Evolutionary conservation across 257 asterid species (phyloP).

Genomic region (Solanum pimpinellifolium): DNA sequence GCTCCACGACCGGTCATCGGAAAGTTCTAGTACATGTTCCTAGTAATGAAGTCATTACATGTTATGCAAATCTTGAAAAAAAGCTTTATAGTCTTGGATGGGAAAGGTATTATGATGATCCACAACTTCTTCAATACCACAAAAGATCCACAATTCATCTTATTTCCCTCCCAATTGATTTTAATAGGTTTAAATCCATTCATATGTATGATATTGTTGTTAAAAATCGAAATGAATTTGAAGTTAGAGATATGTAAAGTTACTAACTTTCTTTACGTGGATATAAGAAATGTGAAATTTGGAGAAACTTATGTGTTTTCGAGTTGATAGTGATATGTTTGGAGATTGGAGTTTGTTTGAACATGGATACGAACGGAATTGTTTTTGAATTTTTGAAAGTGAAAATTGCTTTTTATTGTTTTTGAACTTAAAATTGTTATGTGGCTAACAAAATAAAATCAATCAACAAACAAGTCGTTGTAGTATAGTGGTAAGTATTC

Average conservation of each 20-base stretch:
- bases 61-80: conserved; percentile 21
- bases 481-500: conserved; percentile 59
- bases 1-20: conserved; percentile 3
- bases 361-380: neutral
- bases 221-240: conserved; percentile 21
- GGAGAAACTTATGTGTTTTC: neutral
- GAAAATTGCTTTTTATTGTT: too few relatives aligned
- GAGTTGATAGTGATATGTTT: neutral
- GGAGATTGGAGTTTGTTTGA: neutral
- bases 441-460: accelerated
- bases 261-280: neutral
- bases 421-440: neutral
- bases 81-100: conserved; percentile 24
- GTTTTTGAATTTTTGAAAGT: neutral
- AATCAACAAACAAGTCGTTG: conserved; percentile 12
- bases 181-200: conserved; percentile 31
- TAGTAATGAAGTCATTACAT: conserved; percentile 21
- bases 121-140: conserved; percentile 31
- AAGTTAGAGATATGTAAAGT: conserved; percentile 19
- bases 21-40: conserved; percentile 24
- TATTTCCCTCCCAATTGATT: conserved; percentile 33
- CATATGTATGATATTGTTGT: conserved; percentile 30
- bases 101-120: conserved; percentile 42
- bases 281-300: neutral
- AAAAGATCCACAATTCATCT: conserved; percentile 34